phyloP scores from a whole-genome alignment of 2,329 filamentous ascomycete genomes.

The Taxawa tesnikishii region DNA sequence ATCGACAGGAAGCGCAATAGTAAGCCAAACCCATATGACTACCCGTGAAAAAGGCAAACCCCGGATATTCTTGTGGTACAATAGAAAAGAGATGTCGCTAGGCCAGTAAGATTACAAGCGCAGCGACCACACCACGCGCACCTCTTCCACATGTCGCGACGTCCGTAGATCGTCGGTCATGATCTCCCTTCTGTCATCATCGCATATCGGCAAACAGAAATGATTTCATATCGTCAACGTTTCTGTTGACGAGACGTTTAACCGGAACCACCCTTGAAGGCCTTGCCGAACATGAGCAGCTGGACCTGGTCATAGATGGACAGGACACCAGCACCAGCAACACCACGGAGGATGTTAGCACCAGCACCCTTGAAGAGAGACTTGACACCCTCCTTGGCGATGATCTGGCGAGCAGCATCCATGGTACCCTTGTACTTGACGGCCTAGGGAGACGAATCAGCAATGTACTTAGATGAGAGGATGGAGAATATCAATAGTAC shows the following conservation, averaged over 20 bases:
- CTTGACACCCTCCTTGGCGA: constrained; percentile 94
- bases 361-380: constrained; percentile 99
- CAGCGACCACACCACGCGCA: constrained; percentile 20
- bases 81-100: constrained; percentile 6
- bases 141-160: constrained; percentile 5
- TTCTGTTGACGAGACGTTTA: constrained; percentile 12
- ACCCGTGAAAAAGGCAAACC: constrained; percentile 4
- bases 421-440: constrained; percentile 99
- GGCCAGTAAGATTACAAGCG: constrained; percentile 8
- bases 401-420: constrained; percentile 91
- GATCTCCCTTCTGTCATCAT: neutral
- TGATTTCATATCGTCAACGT: too few species aligned
- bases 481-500: constrained; percentile 15
- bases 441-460: constrained; percentile 51
- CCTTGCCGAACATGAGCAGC: constrained; percentile 98
- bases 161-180: neutral
- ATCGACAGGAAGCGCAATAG: neutral
- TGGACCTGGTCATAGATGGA: constrained; percentile 99
- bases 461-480: neutral
- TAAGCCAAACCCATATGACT: neutral
- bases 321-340: constrained; percentile 99
- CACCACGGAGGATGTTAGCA: constrained; percentile 99
- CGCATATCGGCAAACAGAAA: constrained; percentile 6
- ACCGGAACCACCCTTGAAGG: constrained; percentile 62
- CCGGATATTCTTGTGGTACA: constrained; percentile 9